Evolutionary conservation across 2,329 filamentous ascomycete species (phyloP), one percentile per base, ranked within the genome.

Genomic region (Coleophoma cylindrospora): DNA sequence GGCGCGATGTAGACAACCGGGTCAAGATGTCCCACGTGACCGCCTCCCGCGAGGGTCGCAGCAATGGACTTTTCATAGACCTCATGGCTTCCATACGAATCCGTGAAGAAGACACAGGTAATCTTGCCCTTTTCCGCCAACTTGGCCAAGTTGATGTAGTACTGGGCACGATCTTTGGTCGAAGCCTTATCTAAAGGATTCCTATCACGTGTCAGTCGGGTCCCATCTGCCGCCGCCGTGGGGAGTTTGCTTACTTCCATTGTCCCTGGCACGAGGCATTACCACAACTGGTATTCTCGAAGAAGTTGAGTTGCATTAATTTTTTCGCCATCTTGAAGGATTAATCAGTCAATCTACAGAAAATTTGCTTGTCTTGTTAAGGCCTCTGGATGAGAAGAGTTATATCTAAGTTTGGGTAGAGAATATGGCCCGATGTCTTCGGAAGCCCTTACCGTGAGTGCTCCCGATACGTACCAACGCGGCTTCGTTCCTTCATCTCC

Each of bases 1-100:
- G 82, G 80, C 3, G 81, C 74, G 0, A 86, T 71, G 2, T 82
- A 72, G 1, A 75, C 73, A 2, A 86, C 59, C 0, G 83, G 83
- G 60, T 86, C 59, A 3, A 38, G 3, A 14, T 38, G 36, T n/a
- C 14, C 36, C 13, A 14, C 13, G 15, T 38, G 13, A n/a, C 14
- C 36, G 11, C 36, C 36, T 4, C 36, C 15, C 7, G 14, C 14
- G 36, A 38, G 36, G 1, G 13, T 14, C 11, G 36, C 36, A 3
- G 13, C 36, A 14, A 38, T 17, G 7, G 13, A 17, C 14, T 17
- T 17, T 14, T 14, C 14, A 17, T n/a, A 38, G 7, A 17, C 13
- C 15, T 38, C 36, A 17, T 38, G 36, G 13, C 13, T 14, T 17
- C 36, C 36, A 17, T 38, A 38, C 36, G 36, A n/a, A 13, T 38